Evolutionary conservation across 495 filamentous ascomycete species (phyloP), one percentile per base, ranked within the genome.

Genomic region (Podospora australis): DNA sequence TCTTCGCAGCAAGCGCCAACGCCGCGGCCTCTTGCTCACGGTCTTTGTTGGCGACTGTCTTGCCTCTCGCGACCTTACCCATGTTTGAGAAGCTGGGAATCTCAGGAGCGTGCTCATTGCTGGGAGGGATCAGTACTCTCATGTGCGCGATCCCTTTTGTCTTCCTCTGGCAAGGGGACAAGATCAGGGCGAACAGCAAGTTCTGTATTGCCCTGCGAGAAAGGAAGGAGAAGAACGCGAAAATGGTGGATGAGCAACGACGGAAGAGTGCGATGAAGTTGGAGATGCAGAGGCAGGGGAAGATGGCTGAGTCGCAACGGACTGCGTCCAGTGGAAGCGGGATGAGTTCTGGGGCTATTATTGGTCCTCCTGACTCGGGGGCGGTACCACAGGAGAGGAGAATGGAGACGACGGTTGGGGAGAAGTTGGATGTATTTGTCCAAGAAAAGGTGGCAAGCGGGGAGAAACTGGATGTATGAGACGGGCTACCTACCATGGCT

Each of bases 1-100:
- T 83, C 44, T 88, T 80, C 59, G 82, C 86, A 1, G 86, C 86
- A 3, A 78, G 72, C 16, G 86, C 86, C 1, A 70, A 85, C 55
- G 83, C 86, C 0, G 83, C 82, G 0, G 75, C 81, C 1, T 76
- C 75, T 0, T 78, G 77, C 40, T 64, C 75, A 23, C 71, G 86
- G 1, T 78, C 74, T 26, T 66, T 84, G 11, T 71, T 84, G 17
- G 86, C 82, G 0, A 82, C 82, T 1, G 65, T 78, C 2, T 66
- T 84, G 39, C 81, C 81, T 1, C 70, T 72, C 2, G 68, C 70
- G 4, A 67, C 68, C 3, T 46, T 47, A 0, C 61, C 63, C 41
- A 70, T 72, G 65, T 72, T 72, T 36, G 39, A 32, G 10, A 50
- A 50, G 4, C 52, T 72, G 2, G 67, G 65, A 3, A 63, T 71